phyloP scores from a whole-genome alignment of 2,329 filamentous ascomycete species.

The Xylaria sp. region DNA sequence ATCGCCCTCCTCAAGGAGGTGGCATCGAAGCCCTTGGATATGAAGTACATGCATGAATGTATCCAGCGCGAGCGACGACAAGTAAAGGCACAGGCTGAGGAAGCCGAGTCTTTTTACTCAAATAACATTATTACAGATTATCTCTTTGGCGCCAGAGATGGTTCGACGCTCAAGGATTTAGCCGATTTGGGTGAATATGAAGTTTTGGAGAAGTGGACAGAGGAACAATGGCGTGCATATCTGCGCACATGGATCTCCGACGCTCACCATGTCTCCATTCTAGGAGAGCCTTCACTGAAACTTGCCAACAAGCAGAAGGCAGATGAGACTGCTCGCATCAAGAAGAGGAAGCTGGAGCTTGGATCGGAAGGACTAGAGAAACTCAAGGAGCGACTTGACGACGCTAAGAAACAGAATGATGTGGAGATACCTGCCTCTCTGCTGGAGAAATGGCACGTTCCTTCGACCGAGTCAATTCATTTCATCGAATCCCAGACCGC shows the following conservation, averaged over 20 bases:
- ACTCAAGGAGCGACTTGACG: slow-evolving; percentile 69
- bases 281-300: slow-evolving; percentile 78
- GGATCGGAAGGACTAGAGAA: slow-evolving; percentile 76
- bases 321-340: slow-evolving; percentile 73
- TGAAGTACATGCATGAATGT: slow-evolving; percentile 85
- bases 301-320: slow-evolving; percentile 75
- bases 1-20: slow-evolving; percentile 79
- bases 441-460: slow-evolving; percentile 77
- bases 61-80: slow-evolving; percentile 75
- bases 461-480: slow-evolving; percentile 83
- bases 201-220: slow-evolving; percentile 69
- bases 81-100: slow-evolving; percentile 78
- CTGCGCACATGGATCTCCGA: slow-evolving; percentile 79
- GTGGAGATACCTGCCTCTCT: slow-evolving; percentile 75
- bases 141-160: slow-evolving; percentile 80
- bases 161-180: slow-evolving; percentile 64
- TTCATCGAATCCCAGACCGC: slow-evolving; percentile 88
- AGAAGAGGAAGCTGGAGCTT: slow-evolving; percentile 70
- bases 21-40: slow-evolving; percentile 73
- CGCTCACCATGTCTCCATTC: slow-evolving; percentile 78
- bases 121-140: slow-evolving; percentile 87
- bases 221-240: slow-evolving; percentile 77
- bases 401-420: slow-evolving; percentile 84
- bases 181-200: slow-evolving; percentile 57
- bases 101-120: slow-evolving; percentile 73